phyloP scores from a whole-genome alignment of 2,329 filamentous ascomycete species.

The Rugonectria rugulosa region DNA sequence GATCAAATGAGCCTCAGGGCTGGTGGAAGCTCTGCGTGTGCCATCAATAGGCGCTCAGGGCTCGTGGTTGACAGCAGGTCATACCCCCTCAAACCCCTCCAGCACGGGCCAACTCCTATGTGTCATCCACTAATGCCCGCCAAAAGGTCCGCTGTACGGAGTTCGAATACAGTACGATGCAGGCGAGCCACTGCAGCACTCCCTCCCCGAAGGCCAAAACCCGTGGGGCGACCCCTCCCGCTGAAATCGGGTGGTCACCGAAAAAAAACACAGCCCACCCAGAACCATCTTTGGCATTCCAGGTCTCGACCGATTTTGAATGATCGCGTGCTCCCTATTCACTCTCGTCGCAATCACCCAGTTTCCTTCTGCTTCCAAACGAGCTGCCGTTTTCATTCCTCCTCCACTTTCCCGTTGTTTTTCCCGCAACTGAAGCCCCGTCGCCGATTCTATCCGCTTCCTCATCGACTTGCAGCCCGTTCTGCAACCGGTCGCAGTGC shows the following conservation, averaged over 20 bases:
- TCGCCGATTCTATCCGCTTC: slow-evolving; percentile 32
- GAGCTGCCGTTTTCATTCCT: neutral
- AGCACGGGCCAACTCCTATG: slow-evolving; percentile 11
- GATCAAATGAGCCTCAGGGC: slow-evolving; percentile 1
- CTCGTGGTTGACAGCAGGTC: neutral
- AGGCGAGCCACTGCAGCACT: neutral
- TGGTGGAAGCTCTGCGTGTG: slow-evolving; percentile 16
- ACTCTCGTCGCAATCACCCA: neutral
- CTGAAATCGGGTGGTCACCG: too few species aligned
- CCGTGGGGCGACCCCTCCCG: slow-evolving; percentile 22
- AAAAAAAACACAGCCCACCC: too few species aligned
- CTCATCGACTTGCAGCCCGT: slow-evolving; percentile 25
- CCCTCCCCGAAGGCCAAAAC: too few species aligned
- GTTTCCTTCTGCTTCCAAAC: neutral
- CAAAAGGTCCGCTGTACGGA: slow-evolving; percentile 4
- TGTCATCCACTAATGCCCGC: slow-evolving; percentile 5
- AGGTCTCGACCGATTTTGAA: slow-evolving; percentile 12
- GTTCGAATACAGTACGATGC: neutral
- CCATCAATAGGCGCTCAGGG: slow-evolving; percentile 20
- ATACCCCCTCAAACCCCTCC: slow-evolving; percentile 3
- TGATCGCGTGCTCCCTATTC: slow-evolving; percentile 28
- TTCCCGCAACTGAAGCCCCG: neutral
- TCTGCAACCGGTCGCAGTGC: slow-evolving; percentile 34
- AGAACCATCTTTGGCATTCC: slow-evolving; percentile 9
- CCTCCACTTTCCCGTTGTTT: neutral